Evolutionary conservation across 805 yeast species (phyloP), one percentile per base, ranked within the genome.

Genomic region (Candida ulmi): DNA sequence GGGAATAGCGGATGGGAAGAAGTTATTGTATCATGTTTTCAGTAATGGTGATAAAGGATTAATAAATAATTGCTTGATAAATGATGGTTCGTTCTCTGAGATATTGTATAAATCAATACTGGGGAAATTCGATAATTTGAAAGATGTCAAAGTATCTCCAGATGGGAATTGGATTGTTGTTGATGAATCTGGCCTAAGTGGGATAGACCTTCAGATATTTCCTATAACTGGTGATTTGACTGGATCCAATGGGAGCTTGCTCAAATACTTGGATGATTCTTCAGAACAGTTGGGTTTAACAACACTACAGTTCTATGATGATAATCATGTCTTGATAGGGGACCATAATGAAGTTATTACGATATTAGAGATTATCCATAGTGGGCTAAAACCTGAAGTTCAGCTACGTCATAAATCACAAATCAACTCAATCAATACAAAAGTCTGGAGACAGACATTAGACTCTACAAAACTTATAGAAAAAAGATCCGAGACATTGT

Each of bases 341-440:
- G 55, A 49, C 31, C 52, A 47, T 35, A 19, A 33, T 13, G 53
- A 48, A 29, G 19, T 13, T 8, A 26, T 44, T 3, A 33, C 35
- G 7, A 33, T 30, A 2, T 26, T 50, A 16, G 30, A 40, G 13
- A 17, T 47, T 1, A 5, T 26, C 11, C 15, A 11, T 26, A 9
- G 29, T 8, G 52, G 50, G 1, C 28, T 46, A 2, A 38, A 33
- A 7, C n/a, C 19, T 25, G 15, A 24, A 3, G 11, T 13, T 11
- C 11, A 5, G 28, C 12, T 26, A 26, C 12, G 28, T 24, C 29
- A 6, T 32, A 30, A 11, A 29, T 38, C 17, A 9, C 5, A 4
- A 47, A 47, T 29, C 21, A 4, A 6, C 13, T 24, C 17, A 5
- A 19, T 33, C 1, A 8, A 17, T 6, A 16, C 36, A 1, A 35